Conservation (phyloP, 140 eudicot genomes). For the Senecio squalidus region DNA sequence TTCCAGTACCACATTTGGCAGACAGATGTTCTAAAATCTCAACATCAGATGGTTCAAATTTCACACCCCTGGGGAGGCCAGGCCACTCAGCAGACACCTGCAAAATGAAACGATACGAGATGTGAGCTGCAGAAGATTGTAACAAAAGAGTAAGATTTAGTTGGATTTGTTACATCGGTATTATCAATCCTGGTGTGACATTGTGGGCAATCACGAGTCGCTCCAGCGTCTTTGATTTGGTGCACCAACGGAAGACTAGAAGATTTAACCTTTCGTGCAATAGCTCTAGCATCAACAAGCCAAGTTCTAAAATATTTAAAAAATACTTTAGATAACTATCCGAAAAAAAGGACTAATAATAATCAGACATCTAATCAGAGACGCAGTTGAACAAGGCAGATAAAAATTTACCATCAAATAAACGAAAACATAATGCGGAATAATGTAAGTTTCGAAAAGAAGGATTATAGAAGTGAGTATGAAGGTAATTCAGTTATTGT, state of each 20-base stretch:
- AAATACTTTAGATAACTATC: neutral
- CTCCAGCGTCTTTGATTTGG: constrained; percentile 79
- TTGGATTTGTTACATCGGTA: constrained; percentile 60
- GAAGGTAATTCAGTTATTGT: too few species aligned
- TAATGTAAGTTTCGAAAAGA: too few species aligned
- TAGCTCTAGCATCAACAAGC: constrained; percentile 55
- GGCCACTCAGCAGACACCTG: constrained; percentile 84
- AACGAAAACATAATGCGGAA: too few species aligned
- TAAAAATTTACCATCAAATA: too few species aligned
- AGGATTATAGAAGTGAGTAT: too few species aligned
- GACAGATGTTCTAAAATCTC: constrained; percentile 81
- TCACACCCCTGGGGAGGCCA: constrained; percentile 85
- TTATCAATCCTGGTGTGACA: constrained; percentile 68
- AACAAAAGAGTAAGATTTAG: too few species aligned
- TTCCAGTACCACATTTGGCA: constrained; percentile 55
- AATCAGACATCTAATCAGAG: neutral
- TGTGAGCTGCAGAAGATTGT: neutral
- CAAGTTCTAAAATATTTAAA: constrained; percentile 53
- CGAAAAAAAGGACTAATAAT: neutral
- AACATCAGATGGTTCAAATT: constrained; percentile 82
- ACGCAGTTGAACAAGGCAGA: neutral
- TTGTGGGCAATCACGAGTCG: constrained; percentile 67
- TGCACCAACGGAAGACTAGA: constrained; percentile 38
- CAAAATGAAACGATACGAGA: constrained; percentile 6
- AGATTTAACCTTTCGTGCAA: constrained; percentile 72